Conservation (phyloP, 345 rosid genomes). For the Camelina sativa region DNA sequence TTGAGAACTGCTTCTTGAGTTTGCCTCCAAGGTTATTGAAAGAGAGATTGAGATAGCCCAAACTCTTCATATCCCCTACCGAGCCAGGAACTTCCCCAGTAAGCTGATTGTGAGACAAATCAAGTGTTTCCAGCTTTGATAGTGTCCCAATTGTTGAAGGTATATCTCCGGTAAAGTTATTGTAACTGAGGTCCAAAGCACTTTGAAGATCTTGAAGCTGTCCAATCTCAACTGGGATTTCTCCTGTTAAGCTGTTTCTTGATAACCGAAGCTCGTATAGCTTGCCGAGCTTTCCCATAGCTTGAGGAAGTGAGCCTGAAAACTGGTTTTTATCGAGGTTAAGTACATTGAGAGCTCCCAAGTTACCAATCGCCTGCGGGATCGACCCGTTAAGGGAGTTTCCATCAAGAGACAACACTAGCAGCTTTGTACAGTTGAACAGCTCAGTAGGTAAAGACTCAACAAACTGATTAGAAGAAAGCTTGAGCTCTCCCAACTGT, state of each 20-base stretch:
- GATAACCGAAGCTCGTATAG: slow-evolving; percentile 76
- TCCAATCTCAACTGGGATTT: slow-evolving; percentile 75
- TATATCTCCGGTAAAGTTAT: slow-evolving; percentile 68
- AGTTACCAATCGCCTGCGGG: slow-evolving; percentile 60
- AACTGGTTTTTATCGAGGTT: slow-evolving; percentile 63
- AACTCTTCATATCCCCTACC: slow-evolving; percentile 73
- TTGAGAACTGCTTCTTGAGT: slow-evolving; percentile 68
- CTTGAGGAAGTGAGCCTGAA: slow-evolving; percentile 69
- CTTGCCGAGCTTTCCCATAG: slow-evolving; percentile 71
- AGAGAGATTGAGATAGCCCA: slow-evolving; percentile 79
- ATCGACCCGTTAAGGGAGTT: slow-evolving; percentile 70
- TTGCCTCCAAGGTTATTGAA: slow-evolving; percentile 74
- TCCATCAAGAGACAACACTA: slow-evolving; percentile 70
- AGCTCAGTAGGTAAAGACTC: slow-evolving; percentile 72
- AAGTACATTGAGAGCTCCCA: slow-evolving; percentile 68
- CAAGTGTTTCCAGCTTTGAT: slow-evolving; percentile 76
- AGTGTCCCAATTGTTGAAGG: slow-evolving; percentile 72
- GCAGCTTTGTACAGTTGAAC: slow-evolving; percentile 69
- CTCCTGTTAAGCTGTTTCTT: slow-evolving; percentile 67
- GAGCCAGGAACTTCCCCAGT: slow-evolving; percentile 69
- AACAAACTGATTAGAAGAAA: slow-evolving; percentile 66
- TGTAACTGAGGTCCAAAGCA: slow-evolving; percentile 74
- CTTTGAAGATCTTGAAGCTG: slow-evolving; percentile 78
- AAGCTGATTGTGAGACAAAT: slow-evolving; percentile 81
- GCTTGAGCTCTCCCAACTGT: slow-evolving; percentile 77